phyloP scores from a whole-genome alignment of 2,329 filamentous ascomycete species.

The Cladosporium sp. region DNA sequence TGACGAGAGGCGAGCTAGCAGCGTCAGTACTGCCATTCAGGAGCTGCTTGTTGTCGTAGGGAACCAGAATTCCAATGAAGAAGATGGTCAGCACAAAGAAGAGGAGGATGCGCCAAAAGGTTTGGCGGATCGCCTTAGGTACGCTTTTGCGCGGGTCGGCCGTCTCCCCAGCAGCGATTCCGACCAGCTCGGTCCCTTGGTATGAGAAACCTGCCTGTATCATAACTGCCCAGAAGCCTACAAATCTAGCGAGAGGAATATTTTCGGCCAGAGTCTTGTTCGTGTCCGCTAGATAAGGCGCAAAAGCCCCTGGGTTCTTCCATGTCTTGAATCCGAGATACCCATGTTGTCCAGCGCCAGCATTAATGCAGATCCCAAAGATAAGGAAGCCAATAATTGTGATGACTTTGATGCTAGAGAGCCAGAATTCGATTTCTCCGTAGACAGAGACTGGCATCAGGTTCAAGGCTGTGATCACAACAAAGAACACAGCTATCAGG shows the following conservation, averaged over 20 bases:
- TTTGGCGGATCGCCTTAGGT: slow-evolving; percentile 32
- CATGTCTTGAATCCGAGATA: slow-evolving; percentile 58
- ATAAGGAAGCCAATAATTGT: slow-evolving; percentile 45
- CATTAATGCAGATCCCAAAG: slow-evolving; percentile 39
- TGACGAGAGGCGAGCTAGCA: slow-evolving; percentile 62
- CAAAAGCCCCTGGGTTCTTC: slow-evolving; percentile 36
- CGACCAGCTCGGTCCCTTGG: slow-evolving; percentile 51
- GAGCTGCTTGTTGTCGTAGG: slow-evolving; percentile 33
- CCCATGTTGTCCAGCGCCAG: slow-evolving; percentile 44
- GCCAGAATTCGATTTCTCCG: slow-evolving; percentile 54
- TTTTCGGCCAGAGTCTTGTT: slow-evolving; percentile 13
- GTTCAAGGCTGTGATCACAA: slow-evolving; percentile 42
- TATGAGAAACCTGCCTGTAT: slow-evolving; percentile 56
- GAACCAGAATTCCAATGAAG: slow-evolving; percentile 33
- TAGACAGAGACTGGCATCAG: slow-evolving; percentile 49
- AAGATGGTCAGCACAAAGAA: slow-evolving; percentile 36
- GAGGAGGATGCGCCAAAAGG: slow-evolving; percentile 34
- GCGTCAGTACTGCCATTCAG: slow-evolving; percentile 38
- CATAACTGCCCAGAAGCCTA: slow-evolving; percentile 54
- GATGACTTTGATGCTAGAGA: slow-evolving; percentile 48
- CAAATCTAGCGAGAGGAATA: slow-evolving; percentile 30
- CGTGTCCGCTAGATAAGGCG: slow-evolving; percentile 19
- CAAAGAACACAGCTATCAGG: slow-evolving; percentile 32
- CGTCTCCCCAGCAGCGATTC: slow-evolving; percentile 51
- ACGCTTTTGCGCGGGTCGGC: slow-evolving; percentile 48